Base-by-base conservation (phyloP, 23 red algal genomes). In the Gracilaria domingensis region DNA sequence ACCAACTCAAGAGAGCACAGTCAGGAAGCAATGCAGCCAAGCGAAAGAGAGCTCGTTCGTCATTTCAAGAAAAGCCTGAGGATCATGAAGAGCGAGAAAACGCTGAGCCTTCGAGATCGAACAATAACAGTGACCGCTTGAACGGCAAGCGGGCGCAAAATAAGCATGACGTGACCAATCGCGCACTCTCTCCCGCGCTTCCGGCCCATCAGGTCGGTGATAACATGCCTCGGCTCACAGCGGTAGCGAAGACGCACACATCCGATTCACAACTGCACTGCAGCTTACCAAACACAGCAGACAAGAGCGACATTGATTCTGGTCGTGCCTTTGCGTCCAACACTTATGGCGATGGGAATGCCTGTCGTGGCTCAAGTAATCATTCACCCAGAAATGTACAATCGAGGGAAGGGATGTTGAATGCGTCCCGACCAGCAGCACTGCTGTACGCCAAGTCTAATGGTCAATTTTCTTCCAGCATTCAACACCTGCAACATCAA, bases 331-430 rank as follows among this genome's bases (percentile, higher is more conserved):
- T 62, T 62, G 5, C 59, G 24, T 62, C 59, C 18, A 4, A 23
- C 24, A 30, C n/a, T 11, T 29, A 8, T 62, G 59, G 24, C 1
- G 26, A 62, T 18, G 26, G 24, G 26, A 62, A 29, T 17, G 17
- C 11, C 7, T 69, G 64, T 32, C 29, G 32, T 5, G 64, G 4
- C 4, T 69, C 64, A 7, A 69, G 26, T 7, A 69, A 17, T 37
- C 6, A 69, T 37, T 69, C 72, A 23, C 72, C 72, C 26, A 14
- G 40, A 34, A 77, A 77, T 34, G 72, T 77, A 23, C 72, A 77
- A 20, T 45, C 45, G 13, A 48, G 45, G 72, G 40, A 50, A 20
- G 4, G 34, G 7, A 51, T 51, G 72, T 0, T 51, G 23, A 37
- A 4, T 25, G 23, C 30, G 45, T 77, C 72, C 26, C 6, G 72